A percentile compares a stretch with the other conserved stretches of the same genome.
These are phyloP conservation scores for Naganishia vaughanmartiniae DNA, from an alignment of 768 basidiomycete species.

Conservation along the genomic window DNA sequence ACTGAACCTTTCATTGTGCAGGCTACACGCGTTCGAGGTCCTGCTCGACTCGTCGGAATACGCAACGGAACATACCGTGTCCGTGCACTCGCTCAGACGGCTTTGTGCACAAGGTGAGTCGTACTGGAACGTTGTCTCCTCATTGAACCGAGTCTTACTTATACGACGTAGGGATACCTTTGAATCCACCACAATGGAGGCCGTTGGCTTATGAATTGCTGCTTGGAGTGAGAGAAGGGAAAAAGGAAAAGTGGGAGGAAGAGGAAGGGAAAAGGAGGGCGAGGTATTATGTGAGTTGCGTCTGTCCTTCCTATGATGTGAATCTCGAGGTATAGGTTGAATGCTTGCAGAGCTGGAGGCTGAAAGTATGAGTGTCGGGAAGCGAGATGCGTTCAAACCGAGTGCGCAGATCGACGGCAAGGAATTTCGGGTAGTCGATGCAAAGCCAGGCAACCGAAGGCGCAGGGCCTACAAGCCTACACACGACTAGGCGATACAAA, in stretches of 20 bases:
- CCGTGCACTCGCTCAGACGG: slow-evolving; percentile 39
- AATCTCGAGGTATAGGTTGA: not conserved
- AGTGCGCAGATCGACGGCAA: too few relatives aligned
- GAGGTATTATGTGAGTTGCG: slow-evolving; percentile 39
- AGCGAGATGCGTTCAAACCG: too few relatives aligned
- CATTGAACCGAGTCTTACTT: not conserved
- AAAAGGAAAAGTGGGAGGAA: slow-evolving; percentile 39
- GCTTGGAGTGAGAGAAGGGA: slow-evolving; percentile 37
- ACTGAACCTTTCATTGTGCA: slow-evolving; percentile 3
- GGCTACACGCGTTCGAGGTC: slow-evolving; percentile 44
- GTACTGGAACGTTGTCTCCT: not conserved
- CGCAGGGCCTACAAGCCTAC: not conserved
- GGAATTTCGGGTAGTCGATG: too few relatives aligned
- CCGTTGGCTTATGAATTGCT: slow-evolving; percentile 43
- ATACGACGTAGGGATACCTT: slow-evolving; percentile 41
- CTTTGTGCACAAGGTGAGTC: slow-evolving; percentile 43
- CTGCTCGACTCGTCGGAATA: slow-evolving; percentile 41
- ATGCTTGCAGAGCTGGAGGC: too few relatives aligned
- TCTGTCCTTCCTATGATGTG: not conserved
- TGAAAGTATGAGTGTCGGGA: too few relatives aligned
- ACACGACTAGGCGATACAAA: not conserved
- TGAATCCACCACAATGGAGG: slow-evolving; percentile 45
- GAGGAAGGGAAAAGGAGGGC: slow-evolving; percentile 31
- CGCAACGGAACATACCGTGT: slow-evolving; percentile 38
- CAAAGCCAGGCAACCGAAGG: not conserved